Conservation (phyloP, 345 rosid genomes). For the Brassica incana region DNA sequence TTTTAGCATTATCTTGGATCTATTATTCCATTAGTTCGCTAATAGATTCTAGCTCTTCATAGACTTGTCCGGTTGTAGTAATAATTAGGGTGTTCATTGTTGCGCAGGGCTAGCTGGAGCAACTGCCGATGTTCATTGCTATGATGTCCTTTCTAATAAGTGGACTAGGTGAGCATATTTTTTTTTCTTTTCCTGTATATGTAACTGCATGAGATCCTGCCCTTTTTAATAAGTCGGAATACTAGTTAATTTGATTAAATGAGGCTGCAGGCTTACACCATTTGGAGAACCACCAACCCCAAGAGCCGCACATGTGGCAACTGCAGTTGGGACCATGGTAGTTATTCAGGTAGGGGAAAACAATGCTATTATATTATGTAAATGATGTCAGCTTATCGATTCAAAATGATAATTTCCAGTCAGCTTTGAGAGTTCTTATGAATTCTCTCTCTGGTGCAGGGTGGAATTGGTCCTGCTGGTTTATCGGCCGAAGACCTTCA, state of each 20-base stretch:
- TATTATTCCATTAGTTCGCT: not conserved
- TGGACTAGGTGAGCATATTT: conserved; percentile 77
- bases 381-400: conserved; percentile 1
- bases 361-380: not conserved
- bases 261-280: conserved; percentile 63
- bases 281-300: conserved; percentile 95
- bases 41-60: conserved; percentile 15
- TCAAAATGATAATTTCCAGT: conserved; percentile 16
- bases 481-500: conserved; percentile 96
- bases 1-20: not conserved
- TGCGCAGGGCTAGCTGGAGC: conserved; percentile 88
- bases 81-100: conserved; percentile 34
- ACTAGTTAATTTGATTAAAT: conserved; percentile 20
- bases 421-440: conserved; percentile 18
- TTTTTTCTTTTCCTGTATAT: not conserved
- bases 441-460: conserved; percentile 48
- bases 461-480: conserved; percentile 97
- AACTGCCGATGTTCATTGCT: conserved; percentile 92
- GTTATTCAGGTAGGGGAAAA: conserved; percentile 73
- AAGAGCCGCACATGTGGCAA: conserved; percentile 95
- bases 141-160: conserved; percentile 81
- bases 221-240: not conserved
- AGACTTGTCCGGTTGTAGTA: conserved; percentile 1
- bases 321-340: conserved; percentile 96
- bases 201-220: conserved; percentile 11